Percentiles rank a stretch among this genome's conserved stretches.
phyloP scores from a whole-genome alignment of 163 green algal species.

The Volvox carteri region DNA sequence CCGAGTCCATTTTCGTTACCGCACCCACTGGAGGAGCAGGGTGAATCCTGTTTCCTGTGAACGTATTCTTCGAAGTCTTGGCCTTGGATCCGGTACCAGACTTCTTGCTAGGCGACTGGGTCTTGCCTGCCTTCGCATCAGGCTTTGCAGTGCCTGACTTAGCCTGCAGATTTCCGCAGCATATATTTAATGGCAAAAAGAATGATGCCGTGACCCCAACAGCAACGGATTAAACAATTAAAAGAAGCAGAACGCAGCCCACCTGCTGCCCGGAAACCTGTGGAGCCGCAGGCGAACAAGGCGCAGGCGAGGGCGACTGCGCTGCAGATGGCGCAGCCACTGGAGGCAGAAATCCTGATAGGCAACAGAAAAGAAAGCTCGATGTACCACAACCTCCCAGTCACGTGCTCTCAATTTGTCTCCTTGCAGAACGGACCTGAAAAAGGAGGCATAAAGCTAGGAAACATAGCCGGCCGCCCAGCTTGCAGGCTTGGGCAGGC shows the following conservation, averaged over 20 bases:
- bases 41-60: neutral
- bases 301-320: neutral
- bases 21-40: neutral
- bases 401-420: neutral
- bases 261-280: conserved; percentile 1
- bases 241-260: neutral
- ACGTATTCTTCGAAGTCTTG: neutral
- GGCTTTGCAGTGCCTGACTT: neutral
- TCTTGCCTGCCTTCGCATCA: conserved; percentile 12
- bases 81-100: neutral
- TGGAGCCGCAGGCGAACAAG: neutral
- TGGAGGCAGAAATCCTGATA: conserved; percentile 14
- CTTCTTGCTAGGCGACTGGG: neutral
- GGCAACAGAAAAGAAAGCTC: neutral
- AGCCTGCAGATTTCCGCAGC: too few species aligned
- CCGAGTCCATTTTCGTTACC: neutral
- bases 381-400: neutral
- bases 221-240: too few species aligned
- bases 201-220: too few species aligned
- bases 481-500: conserved; percentile 11
- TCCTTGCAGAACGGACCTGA: conserved; percentile 6
- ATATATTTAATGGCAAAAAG: neutral
- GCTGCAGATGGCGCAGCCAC: neutral
- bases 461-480: conserved; percentile 18
- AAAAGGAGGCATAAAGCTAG: conserved; percentile 37